phyloP scores from a whole-genome alignment of 164 flowering plant genomes.

The Vitis rupestris region DNA sequence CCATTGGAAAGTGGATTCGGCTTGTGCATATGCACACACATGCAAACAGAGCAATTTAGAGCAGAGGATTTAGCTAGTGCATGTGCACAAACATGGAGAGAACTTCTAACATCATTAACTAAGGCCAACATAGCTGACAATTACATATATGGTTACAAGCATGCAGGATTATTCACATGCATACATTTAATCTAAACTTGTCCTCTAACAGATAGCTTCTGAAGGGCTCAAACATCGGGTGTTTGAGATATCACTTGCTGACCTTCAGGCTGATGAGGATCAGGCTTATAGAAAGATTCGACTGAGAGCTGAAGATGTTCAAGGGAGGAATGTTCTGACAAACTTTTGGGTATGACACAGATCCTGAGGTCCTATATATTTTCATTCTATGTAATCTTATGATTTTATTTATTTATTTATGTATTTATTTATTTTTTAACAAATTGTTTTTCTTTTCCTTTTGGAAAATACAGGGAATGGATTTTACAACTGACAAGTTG shows the following conservation, averaged over 20 bases:
- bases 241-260: constrained; percentile 67
- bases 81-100: too few relatives aligned
- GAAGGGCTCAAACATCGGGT: constrained; percentile 85
- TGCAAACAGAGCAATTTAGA: too few relatives aligned
- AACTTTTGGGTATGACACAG: constrained; percentile 64
- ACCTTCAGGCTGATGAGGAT: constrained; percentile 79
- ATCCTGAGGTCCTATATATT: background rate
- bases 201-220: constrained; percentile 63
- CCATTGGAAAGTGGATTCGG: too few relatives aligned
- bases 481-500: constrained; percentile 81
- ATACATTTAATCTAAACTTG: background rate
- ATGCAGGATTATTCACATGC: too few relatives aligned
- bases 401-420: background rate
- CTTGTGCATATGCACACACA: too few relatives aligned
- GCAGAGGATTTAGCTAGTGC: too few relatives aligned
- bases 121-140: too few relatives aligned
- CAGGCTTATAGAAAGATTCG: constrained; percentile 79
- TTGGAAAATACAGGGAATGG: constrained; percentile 59
- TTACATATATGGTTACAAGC: too few relatives aligned
- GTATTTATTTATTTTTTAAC: background rate
- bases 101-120: too few relatives aligned
- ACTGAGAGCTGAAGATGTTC: constrained; percentile 83
- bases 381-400: background rate
- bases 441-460: background rate
- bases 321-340: constrained; percentile 74